Evolutionary conservation across 2,329 filamentous ascomycete species (phyloP), one percentile per base, ranked within the genome.

Genomic region (Cercospora zeina): DNA sequence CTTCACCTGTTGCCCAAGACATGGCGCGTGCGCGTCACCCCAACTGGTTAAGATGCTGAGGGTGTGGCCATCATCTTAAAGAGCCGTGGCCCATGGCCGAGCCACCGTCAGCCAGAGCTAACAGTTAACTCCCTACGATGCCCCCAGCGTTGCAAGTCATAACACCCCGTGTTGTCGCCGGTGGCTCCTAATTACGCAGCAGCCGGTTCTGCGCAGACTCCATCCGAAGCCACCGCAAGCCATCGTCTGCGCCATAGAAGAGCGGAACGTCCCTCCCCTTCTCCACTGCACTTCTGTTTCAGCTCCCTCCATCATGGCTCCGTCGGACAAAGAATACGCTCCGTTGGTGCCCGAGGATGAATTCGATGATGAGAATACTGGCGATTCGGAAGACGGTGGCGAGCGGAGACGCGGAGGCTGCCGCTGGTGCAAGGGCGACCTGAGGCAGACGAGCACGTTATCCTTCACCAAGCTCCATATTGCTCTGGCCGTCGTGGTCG

Each of bases 281-380:
- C 27, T 53, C 49, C 49, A 31, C 14, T 53, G 6, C 31, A n/a
- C 13, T 33, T 53, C 9, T 53, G 27, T 31, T 14, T 47, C 42
- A 27, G 42, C 21, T n/a, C 13, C 42, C 19, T 42, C 6, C 34
- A 30, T 10, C 54, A 56, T 56, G 54, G 54, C 37, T 27, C 37
- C 54, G 4, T 39, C 34, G 13, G 21, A 56, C n/a, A 14, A 30
- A 56, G 36, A 42, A 24, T 56, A 56, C 14, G 54, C 54, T 14
- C 54, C 34, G 27, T 36, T 56, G n/a, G 36, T 10, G 36, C 54
- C 13, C 16, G 54, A 56, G 21, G 54, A 56, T 16, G 34, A 56
- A 16, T 56, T 42, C n/a, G 21, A 56, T 14, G 34, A 56, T 19
- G 54, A 45, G 37, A 36, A 56, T 9, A 16, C 42, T 4, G 34